phyloP scores from a whole-genome alignment of 2,329 filamentous ascomycete genomes.

The Beauveria brongniartii region DNA sequence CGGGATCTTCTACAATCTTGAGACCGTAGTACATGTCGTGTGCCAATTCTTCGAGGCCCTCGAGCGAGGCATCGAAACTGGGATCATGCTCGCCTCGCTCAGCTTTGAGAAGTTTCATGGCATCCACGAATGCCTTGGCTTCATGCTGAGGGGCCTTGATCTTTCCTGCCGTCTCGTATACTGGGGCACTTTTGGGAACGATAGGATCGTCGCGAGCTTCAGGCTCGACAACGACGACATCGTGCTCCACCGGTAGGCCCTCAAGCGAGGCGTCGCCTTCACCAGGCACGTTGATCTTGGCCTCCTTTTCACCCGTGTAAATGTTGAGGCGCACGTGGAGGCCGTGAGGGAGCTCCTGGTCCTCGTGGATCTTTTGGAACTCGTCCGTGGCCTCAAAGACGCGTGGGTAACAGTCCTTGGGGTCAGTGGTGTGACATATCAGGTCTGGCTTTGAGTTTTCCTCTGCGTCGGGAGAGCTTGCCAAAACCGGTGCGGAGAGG shows the following conservation, averaged over 20 bases:
- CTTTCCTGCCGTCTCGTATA: constrained; percentile 48
- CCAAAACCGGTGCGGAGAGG: neutral
- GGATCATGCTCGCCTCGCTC: constrained; percentile 24
- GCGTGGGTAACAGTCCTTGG: constrained; percentile 56
- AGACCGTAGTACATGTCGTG: constrained; percentile 65
- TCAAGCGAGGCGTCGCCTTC: constrained; percentile 40
- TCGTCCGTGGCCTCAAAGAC: constrained; percentile 56
- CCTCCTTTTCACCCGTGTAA: constrained; percentile 54
- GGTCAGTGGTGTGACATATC: constrained; percentile 56
- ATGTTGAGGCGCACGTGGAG: constrained; percentile 61
- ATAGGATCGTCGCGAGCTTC: constrained; percentile 26
- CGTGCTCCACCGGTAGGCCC: constrained; percentile 44
- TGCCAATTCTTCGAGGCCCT: constrained; percentile 52
- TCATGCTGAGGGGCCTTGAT: constrained; percentile 42
- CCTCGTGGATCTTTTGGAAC: constrained; percentile 54
- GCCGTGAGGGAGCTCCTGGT: constrained; percentile 57
- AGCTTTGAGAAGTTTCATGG: constrained; percentile 42
- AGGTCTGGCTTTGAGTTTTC: constrained; percentile 32
- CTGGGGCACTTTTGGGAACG: constrained; percentile 43
- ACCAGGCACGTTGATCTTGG: constrained; percentile 54
- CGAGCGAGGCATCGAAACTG: constrained; percentile 42
- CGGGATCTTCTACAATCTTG: constrained; percentile 49
- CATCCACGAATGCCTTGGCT: constrained; percentile 28
- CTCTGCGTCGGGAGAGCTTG: neutral
- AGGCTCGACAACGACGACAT: constrained; percentile 47